phyloP scores from a whole-genome alignment of 192 early-diverging fungal species.

The Coemansia erecta region DNA sequence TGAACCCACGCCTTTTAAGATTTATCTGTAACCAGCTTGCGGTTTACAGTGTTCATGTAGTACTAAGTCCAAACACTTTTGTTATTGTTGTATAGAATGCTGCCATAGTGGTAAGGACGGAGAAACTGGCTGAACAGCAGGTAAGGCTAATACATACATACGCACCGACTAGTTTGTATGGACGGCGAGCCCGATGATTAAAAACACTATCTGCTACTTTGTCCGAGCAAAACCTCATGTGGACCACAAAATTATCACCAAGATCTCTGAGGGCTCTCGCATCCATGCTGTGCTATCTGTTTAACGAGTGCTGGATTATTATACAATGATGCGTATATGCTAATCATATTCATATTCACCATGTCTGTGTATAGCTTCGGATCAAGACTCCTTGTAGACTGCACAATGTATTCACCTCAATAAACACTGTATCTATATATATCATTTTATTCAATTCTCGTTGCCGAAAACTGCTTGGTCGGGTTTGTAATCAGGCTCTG shows the following conservation, averaged over 20 bases:
- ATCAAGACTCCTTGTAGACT: too few species aligned
- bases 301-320: too few species aligned
- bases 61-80: too few species aligned
- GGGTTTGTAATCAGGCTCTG: slow-evolving; percentile 38
- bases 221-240: slow-evolving; percentile 13
- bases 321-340: too few species aligned
- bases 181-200: slow-evolving; percentile 23
- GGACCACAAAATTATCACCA: slow-evolving; percentile 23
- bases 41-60: not conserved
- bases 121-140: too few species aligned
- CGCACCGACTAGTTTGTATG: not conserved
- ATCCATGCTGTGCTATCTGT: too few species aligned
- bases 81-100: not conserved
- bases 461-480: slow-evolving; percentile 2
- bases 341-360: too few species aligned
- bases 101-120: not conserved
- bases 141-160: not conserved
- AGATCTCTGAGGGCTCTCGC: slow-evolving; percentile 30
- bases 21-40: too few species aligned
- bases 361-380: too few species aligned
- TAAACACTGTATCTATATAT: not conserved
- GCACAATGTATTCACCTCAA: too few species aligned
- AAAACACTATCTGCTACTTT: slow-evolving; percentile 10
- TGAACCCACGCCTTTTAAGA: slow-evolving; percentile 19
- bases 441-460: slow-evolving; percentile 8